Percentiles rank a stretch among this genome's conserved stretches.
Conservation (phyloP, 345 rosid species). For the Syzygium aromaticum region DNA sequence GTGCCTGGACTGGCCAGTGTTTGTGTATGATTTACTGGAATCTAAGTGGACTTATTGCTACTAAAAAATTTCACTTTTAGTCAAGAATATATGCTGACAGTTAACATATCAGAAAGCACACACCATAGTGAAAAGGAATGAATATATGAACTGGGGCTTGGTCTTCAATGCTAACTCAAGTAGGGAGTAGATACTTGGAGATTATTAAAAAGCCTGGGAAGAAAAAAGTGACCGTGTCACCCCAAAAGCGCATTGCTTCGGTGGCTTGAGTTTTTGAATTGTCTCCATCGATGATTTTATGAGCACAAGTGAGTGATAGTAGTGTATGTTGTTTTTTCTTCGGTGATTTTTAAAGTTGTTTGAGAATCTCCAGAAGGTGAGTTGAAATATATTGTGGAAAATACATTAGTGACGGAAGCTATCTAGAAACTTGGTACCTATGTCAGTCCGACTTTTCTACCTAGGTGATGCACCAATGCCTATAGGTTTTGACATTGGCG, state of each 20-base stretch:
- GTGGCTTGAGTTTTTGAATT: not conserved
- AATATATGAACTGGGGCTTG: not conserved
- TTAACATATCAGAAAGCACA: not conserved
- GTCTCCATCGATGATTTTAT: not conserved
- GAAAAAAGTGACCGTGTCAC: not conserved
- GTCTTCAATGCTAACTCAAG: not conserved
- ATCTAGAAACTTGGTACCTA: not conserved
- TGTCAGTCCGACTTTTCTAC: not conserved
- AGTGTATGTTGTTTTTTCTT: not conserved
- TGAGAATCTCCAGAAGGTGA: not conserved
- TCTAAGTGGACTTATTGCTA: not conserved
- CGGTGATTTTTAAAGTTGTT: not conserved
- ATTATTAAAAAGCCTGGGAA: not conserved
- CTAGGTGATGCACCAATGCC: not conserved
- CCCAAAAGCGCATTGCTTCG: not conserved
- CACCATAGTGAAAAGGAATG: not conserved
- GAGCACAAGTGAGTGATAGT: not conserved
- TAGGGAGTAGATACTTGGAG: not conserved
- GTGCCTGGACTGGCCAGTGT: not conserved
- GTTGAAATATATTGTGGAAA: not conserved
- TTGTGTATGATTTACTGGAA: not conserved
- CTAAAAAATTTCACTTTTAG: not conserved
- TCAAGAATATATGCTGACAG: not conserved
- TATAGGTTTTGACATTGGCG: not conserved
- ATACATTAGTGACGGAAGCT: not conserved